Base-by-base conservation (phyloP, 2,329 filamentous ascomycete species). In the Epichloe baconii region DNA sequence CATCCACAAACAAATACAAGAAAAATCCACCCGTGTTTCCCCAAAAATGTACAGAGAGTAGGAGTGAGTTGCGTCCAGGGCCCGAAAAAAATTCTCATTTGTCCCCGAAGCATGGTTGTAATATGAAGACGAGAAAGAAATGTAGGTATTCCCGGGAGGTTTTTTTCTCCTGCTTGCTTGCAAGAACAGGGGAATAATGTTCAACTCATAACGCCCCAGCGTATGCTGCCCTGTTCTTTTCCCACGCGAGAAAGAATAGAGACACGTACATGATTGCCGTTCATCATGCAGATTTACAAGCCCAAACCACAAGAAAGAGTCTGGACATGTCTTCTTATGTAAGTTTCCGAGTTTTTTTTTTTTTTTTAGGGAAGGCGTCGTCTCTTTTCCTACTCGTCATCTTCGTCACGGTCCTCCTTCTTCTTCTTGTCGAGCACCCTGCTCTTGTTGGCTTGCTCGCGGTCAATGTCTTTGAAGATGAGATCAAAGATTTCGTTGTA, bases 401-500 rank as follows among this genome's bases (percentile, higher is more conserved):
- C 64, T 51, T 66, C 62, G 40, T 62, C 55, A 52, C 66, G 60
- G 46, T 70, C 67, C 11, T 74, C 62, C 46, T 71, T 62, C 60
- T 77, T 73, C 57, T 80, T 76, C 70, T 68, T 71, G 58, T 77
- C 73, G 61, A 69, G 70, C 45, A 75, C 69, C 63, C 84, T 83
- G 81, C 88, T 93, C 57, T 75, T 78, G 67, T 86, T 93, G 55
- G 85, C 88, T 54, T 79, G 70, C 42, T 84, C 77, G 54, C 72
- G 75, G 68, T 96, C 86, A 17, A 97, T 68, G 56, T 85, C 74
- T 38, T 87, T 82, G 74, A 98, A 98, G 59, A 97, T 82, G 54
- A 95, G 76, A 56, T 91, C 79, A 66, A 96, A 97, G 48, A 98
- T 88, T 58, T 98, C 89, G 6, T 78, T 78, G 73, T 97, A 98